Conservation (phyloP, 2,329 filamentous ascomycete species). For the Exutisphaerella laricina region DNA sequence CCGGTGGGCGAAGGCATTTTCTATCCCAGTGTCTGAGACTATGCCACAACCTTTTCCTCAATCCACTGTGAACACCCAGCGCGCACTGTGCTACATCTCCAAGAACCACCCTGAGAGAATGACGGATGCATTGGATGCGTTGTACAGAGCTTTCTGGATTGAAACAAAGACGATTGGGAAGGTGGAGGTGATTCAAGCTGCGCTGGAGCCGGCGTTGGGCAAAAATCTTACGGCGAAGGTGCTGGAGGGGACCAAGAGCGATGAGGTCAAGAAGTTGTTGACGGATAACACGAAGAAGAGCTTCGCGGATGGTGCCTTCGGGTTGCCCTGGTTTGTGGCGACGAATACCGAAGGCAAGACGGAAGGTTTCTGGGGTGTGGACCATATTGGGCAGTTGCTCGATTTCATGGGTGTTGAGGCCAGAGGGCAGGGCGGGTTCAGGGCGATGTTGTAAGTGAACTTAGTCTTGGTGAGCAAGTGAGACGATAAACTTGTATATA, state of each 20-base stretch:
- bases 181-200: conserved; percentile 40
- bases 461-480: too few relatives aligned
- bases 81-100: conserved; percentile 48
- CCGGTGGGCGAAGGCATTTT: conserved; percentile 51
- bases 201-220: conserved; percentile 45
- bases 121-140: conserved; percentile 38
- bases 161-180: conserved; percentile 43
- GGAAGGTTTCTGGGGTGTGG: conserved; percentile 56
- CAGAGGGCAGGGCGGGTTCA: conserved; percentile 33
- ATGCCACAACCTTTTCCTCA: conserved; percentile 50
- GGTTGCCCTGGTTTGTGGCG: conserved; percentile 55
- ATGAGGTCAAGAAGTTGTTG: conserved; percentile 45
- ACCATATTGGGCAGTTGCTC: conserved; percentile 53
- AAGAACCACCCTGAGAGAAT: conserved; percentile 40
- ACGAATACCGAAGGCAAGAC: conserved; percentile 50
- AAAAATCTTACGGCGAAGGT: conserved; percentile 41
- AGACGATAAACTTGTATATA: too few relatives aligned
- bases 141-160: conserved; percentile 51
- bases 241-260: conserved; percentile 26
- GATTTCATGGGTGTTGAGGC: conserved; percentile 49
- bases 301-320: conserved; percentile 53
- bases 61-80: conserved; percentile 48
- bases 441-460: conserved; percentile 38
- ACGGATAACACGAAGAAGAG: conserved; percentile 47
- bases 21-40: conserved; percentile 46